Evolutionary conservation across 2,329 filamentous ascomycete genomes (phyloP).

Genomic region (Moelleriella libera): DNA sequence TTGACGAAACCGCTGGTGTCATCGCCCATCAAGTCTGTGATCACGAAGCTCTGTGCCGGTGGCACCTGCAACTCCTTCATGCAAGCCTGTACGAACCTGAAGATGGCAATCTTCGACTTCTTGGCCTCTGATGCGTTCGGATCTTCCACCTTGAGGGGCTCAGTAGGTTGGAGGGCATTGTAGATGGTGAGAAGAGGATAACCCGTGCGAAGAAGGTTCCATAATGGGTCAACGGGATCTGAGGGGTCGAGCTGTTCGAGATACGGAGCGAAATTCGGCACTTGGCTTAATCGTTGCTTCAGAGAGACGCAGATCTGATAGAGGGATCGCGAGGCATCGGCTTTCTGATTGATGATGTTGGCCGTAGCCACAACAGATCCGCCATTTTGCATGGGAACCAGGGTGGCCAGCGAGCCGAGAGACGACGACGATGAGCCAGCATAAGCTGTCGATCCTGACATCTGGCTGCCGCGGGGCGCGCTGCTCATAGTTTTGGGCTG

Average conservation of each 20-base stretch:
- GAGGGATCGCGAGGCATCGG: constrained; percentile 78
- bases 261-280: constrained; percentile 69
- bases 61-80: constrained; percentile 69
- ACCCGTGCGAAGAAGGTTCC: constrained; percentile 74
- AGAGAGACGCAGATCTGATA: constrained; percentile 91
- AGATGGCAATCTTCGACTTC: constrained; percentile 72
- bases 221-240: constrained; percentile 77
- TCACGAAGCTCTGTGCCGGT: constrained; percentile 74
- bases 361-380: constrained; percentile 62
- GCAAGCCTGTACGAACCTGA: constrained; percentile 86
- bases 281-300: constrained; percentile 65
- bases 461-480: constrained; percentile 43
- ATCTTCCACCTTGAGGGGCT: constrained; percentile 54
- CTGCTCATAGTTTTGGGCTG: constrained; percentile 34
- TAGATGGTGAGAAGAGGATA: constrained; percentile 79
- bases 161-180: constrained; percentile 64
- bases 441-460: constrained; percentile 46
- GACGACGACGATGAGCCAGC: constrained; percentile 40
- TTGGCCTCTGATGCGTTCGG: constrained; percentile 51
- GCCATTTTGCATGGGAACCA: constrained; percentile 27
- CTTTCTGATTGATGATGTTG: constrained; percentile 96
- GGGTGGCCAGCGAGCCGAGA: constrained; percentile 32
- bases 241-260: constrained; percentile 57
- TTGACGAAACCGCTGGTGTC: constrained; percentile 97
- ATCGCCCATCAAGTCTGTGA: constrained; percentile 80